phyloP scores from a whole-genome alignment of 805 yeast genomes.

The Cyberlindnera nakhonratchasimensis region DNA sequence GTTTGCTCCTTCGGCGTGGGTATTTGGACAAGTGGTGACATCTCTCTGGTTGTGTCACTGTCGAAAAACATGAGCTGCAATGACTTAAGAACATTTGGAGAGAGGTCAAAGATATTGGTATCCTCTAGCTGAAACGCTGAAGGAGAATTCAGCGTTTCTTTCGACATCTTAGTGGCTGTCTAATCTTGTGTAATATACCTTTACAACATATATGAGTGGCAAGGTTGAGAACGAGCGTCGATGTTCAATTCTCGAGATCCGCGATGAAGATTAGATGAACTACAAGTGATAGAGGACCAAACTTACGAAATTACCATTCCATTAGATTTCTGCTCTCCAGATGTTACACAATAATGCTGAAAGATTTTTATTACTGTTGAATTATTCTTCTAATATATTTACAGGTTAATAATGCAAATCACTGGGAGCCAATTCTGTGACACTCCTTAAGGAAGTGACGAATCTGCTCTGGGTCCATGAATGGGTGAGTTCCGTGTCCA shows the following conservation, averaged over 20 bases:
- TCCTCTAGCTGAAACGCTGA: slow-evolving; percentile 28
- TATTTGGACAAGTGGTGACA: slow-evolving; percentile 14
- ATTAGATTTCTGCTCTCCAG: too few relatives aligned
- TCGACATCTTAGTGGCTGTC: slow-evolving; percentile 3
- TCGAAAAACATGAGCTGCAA: slow-evolving; percentile 56
- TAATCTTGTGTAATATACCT: too few relatives aligned
- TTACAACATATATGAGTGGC: too few relatives aligned
- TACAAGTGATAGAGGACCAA: too few relatives aligned
- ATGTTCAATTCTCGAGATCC: too few relatives aligned
- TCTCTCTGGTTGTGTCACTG: slow-evolving; percentile 40
- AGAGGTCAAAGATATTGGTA: slow-evolving; percentile 48
- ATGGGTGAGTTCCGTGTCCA: slow-evolving; percentile 98
- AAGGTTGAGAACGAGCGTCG: too few relatives aligned
- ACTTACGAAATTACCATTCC: too few relatives aligned
- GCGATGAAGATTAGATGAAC: too few relatives aligned
- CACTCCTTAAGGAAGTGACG: slow-evolving; percentile 83
- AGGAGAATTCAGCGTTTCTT: neutral
- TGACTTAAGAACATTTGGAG: slow-evolving; percentile 39
- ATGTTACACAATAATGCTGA: too few relatives aligned
- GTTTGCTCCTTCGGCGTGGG: slow-evolving; percentile 13
- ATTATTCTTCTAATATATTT: too few relatives aligned
- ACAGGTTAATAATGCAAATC: slow-evolving; percentile 6
- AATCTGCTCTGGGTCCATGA: slow-evolving; percentile 90
- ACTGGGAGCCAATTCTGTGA: slow-evolving; percentile 66
- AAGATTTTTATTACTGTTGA: too few relatives aligned